Percentiles rank a stretch among this genome's conserved stretches.
Conservation (phyloP, 2,329 filamentous ascomycete genomes). For the Paraphaeosphaeria minitans region DNA sequence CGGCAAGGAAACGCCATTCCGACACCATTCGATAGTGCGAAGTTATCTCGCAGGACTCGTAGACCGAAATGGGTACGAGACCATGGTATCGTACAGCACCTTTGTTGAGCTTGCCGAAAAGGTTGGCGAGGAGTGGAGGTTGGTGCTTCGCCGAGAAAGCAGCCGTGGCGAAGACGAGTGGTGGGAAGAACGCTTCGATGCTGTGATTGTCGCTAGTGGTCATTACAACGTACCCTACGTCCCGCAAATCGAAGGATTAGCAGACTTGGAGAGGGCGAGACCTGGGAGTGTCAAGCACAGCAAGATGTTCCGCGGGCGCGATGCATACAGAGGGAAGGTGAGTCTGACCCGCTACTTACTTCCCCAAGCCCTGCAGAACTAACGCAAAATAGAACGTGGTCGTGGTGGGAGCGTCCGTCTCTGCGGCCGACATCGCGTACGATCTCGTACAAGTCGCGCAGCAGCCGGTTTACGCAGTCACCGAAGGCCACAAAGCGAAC, state of each 20-base stretch:
- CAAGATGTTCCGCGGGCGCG: constrained; percentile 58
- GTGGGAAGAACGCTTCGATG: constrained; percentile 68
- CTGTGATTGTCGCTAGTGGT: constrained; percentile 64
- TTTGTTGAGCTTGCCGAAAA: constrained; percentile 66
- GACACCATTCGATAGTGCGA: constrained; percentile 64
- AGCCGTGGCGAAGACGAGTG: constrained; percentile 58
- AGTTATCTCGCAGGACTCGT: constrained; percentile 61
- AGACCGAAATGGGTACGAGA: constrained; percentile 59
- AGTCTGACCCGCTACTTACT: not conserved
- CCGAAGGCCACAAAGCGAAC: constrained; percentile 58
- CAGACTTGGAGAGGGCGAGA: constrained; percentile 51
- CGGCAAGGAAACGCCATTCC: constrained; percentile 64
- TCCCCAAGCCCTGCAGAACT: not conserved
- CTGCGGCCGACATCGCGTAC: constrained; percentile 65
- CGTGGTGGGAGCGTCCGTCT: constrained; percentile 68
- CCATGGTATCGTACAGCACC: constrained; percentile 61
- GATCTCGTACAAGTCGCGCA: constrained; percentile 56
- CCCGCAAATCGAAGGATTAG: constrained; percentile 56
- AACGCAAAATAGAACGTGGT: constrained; percentile 57
- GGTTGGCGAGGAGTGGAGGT: constrained; percentile 49
- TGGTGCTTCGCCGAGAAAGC: constrained; percentile 58
- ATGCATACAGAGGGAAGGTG: constrained; percentile 55
- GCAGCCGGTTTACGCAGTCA: constrained; percentile 59
- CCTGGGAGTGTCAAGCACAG: constrained; percentile 61
- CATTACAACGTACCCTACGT: constrained; percentile 66